phyloP scores from a whole-genome alignment of 345 rosid genomes.

The Citrus inodora region DNA sequence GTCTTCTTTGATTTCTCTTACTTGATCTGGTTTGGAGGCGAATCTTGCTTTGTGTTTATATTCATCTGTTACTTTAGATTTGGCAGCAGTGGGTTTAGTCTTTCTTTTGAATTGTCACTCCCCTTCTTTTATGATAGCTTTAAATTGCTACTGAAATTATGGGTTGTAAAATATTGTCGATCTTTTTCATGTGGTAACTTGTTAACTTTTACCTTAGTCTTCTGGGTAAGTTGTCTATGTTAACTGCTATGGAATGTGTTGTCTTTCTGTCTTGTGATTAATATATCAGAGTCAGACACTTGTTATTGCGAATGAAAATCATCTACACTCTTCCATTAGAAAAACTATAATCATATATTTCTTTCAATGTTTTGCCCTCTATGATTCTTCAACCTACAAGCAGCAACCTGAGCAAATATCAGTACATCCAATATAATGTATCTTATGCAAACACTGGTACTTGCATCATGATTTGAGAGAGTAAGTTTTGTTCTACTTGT shows the following conservation, averaged over 20 bases:
- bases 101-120: neutral
- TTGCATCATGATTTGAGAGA: neutral
- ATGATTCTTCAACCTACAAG: neutral
- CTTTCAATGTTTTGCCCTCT: neutral
- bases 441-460: neutral
- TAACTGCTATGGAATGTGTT: neutral
- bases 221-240: neutral
- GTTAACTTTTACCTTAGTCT: neutral
- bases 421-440: neutral
- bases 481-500: neutral
- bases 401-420: neutral
- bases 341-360: neutral
- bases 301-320: neutral
- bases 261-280: neutral
- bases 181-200: neutral
- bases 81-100: neutral
- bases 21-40: slow-evolving; percentile 3
- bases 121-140: neutral
- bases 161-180: neutral
- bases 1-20: neutral
- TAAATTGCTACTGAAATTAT: neutral
- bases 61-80: neutral
- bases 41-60: neutral
- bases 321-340: neutral
- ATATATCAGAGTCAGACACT: neutral